Base-by-base conservation (phyloP, 164 flowering plant genomes). In the Hamamelis virginiana region DNA sequence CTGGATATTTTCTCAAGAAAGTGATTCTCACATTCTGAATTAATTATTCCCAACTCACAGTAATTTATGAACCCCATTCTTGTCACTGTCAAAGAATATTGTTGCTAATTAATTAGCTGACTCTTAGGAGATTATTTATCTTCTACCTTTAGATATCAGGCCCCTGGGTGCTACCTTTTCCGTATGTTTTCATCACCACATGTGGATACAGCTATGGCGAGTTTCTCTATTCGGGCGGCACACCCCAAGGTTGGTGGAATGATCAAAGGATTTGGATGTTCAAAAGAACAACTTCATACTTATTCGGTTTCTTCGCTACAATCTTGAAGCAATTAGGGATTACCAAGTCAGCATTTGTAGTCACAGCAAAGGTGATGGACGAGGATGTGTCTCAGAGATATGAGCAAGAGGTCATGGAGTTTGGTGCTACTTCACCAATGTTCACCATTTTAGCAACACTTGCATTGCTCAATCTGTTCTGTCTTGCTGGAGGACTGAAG, bases 161-260 rank as follows among this genome's bases (percentile, higher is more conserved):
- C 68, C 75, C 61, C 14, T 84, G 90, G 90, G 63, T 83, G 69
- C 51, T 77, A 12, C 83, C 91, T 16, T 85, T 80, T 52, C 74
- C 74, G 0, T 85, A 77, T 60, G 74, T 83, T 62, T 70, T 78
- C 4, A 13, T 73, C 0, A 68, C 81, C 6, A 69, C 8, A 9
- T 63, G 64, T 51, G 22, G 41, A 9, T 78, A 74, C 55, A 73
- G 78, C 69, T 38, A 79, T 4, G 62, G 9, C 0, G 87, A 85
- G 65, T 80, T 70, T 55, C 61, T 83, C 3, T 74, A 72, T 63
- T 73, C 63, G 8, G 83, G 81, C 15, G 86, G 87, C 48, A 66
- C 48, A 18, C 43, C 21, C n/a, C 50, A 1, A 27, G 60, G 23
- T 9, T 80, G 83, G 83, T 80, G 83, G 83, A 77, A 80, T 50